Base-by-base conservation (phyloP, 345 rosid species). In the Citrus glauca region DNA sequence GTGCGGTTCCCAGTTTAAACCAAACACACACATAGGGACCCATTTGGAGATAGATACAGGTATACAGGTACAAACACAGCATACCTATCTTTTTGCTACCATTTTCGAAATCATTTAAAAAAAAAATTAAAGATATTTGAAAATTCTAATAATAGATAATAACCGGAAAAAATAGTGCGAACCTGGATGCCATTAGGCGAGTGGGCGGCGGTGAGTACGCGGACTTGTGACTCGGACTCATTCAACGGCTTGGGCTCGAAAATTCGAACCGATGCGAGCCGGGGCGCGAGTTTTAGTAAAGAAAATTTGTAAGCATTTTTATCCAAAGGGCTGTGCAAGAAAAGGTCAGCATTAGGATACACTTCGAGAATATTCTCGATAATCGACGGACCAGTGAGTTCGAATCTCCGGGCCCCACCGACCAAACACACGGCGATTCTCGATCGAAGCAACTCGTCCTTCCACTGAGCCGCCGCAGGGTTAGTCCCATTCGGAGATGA, bases 171-270 rank as follows among this genome's bases (percentile, higher is more conserved):
- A 20, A 6, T 11, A 48, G 6, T 30, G 91, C 95, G 10, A 57
- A 94, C 99, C 98, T 94, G 97, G 71, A 96, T 96, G 64, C 99
- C 99, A 63, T 90, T 92, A 0, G 99, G 98, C 5, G 98, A 94
- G 80, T 90, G 78, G 72, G 85, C 75, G 35, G 92, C 89, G 61
- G 97, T 91, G 76, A 96, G 97, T 32, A 96, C 98, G 16, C 94
- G 91, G 74, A 80, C 33, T 82, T 89, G 83, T 14, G 88, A 70
- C 60, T 83, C 86, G 40, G 97, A 88, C 80, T 92, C 86, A 0
- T 78, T 83, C 35, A 94, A 70, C 33, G 70, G 78, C n/a, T 35
- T 28, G 28, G 94, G 97, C 45, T 75, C 71, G 65, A 94, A 94
- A 63, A 96, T 89, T 24, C 97, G 89, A 73, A 96, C 89, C 78